phyloP scores from a whole-genome alignment of 2,329 filamentous ascomycete genomes.

The Metarhizium robertsii region DNA sequence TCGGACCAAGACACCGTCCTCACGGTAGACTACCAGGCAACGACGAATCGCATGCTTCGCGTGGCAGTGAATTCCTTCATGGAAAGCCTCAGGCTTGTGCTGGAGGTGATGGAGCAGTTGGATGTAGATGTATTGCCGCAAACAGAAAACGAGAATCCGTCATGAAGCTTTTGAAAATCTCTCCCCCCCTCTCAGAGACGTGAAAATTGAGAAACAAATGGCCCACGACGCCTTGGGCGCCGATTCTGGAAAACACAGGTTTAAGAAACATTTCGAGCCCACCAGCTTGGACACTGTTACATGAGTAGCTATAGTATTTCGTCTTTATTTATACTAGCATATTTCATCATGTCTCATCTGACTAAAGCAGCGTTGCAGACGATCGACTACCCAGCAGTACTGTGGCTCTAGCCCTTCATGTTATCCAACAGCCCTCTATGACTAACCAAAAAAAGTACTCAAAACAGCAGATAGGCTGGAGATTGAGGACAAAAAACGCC shows the following conservation, averaged over 20 bases:
- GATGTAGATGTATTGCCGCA: constrained; percentile 67
- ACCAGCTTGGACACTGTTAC: no score
- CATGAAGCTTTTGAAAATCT: background rate
- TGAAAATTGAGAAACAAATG: background rate
- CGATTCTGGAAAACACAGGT: background rate
- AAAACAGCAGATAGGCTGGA: no score
- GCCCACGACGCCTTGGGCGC: background rate
- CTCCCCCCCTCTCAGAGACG: background rate
- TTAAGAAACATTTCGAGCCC: no score
- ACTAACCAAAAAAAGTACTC: background rate
- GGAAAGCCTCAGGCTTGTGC: constrained; percentile 74
- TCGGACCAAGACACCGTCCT: constrained; percentile 39
- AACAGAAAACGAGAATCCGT: constrained; percentile 9
- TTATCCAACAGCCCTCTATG: background rate
- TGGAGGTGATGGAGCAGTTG: constrained; percentile 84
- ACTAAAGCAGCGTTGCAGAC: background rate
- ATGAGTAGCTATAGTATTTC: background rate
- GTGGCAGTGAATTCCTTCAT: constrained; percentile 96
- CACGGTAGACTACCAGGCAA: constrained; percentile 69
- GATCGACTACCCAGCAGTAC: background rate
- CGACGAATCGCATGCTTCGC: constrained; percentile 91
- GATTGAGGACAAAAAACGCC: background rate
- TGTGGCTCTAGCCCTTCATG: background rate
- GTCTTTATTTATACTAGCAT: background rate
- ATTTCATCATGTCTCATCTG: constrained; percentile 1